phyloP scores from a whole-genome alignment of 108 stramenopile species.

The Nannochloropsis gaditana region DNA sequence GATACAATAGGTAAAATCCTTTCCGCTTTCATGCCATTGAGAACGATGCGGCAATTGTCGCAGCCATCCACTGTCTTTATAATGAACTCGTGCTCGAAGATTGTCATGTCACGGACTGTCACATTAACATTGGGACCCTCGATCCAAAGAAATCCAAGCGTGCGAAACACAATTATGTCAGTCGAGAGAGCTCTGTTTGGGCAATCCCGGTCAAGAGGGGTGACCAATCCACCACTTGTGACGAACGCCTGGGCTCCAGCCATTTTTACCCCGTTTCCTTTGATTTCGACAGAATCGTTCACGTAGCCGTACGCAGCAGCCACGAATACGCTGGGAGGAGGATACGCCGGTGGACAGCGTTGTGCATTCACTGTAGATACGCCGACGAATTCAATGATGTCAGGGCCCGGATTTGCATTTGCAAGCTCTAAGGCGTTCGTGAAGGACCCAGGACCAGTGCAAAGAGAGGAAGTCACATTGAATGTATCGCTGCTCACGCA shows the following conservation, averaged over 20 bases:
- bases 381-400: neutral
- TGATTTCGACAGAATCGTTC: conserved; percentile 6
- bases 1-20: conserved; percentile 6
- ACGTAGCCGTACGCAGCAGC: neutral
- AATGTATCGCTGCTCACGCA: neutral
- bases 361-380: neutral
- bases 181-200: neutral
- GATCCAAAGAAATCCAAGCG: neutral
- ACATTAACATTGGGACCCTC: neutral
- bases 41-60: conserved; percentile 4
- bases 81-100: neutral
- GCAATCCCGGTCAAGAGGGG: neutral
- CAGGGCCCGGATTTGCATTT: neutral
- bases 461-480: neutral
- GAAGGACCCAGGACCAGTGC: neutral
- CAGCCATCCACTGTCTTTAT: neutral
- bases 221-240: conserved; percentile 5
- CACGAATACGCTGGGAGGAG: neutral
- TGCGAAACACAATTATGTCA: neutral
- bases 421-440: neutral
- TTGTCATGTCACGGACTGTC: neutral
- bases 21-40: neutral
- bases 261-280: conserved; percentile 5
- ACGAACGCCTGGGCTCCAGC: neutral
- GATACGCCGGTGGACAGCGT: neutral